Evolutionary conservation across 192 early-diverging fungal species (phyloP).

Genomic region (Coemansia sp.): DNA sequence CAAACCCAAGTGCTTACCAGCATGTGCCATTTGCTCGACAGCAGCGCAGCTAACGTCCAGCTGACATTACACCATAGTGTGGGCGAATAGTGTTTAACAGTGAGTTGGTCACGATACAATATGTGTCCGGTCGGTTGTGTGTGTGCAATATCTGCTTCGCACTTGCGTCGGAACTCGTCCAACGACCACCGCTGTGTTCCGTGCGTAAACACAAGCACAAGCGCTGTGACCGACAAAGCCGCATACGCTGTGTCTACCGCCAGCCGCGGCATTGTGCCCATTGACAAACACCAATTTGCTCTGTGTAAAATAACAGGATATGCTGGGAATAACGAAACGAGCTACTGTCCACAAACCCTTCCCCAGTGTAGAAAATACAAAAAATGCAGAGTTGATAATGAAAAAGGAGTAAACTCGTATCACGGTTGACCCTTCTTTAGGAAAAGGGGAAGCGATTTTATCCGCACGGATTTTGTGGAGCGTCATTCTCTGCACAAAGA

Average conservation of each 20-base stretch:
- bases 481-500: background rate
- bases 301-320: background rate
- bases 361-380: too few species aligned
- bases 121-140: slow-evolving; percentile 14
- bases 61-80: slow-evolving; percentile 52
- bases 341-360: too few species aligned
- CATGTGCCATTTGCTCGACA: slow-evolving; percentile 55
- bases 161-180: slow-evolving; percentile 49
- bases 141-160: slow-evolving; percentile 42
- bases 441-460: background rate
- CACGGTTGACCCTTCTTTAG: too few species aligned
- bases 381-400: too few species aligned
- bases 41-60: slow-evolving; percentile 40
- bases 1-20: slow-evolving; percentile 26
- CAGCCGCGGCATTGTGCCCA: slow-evolving; percentile 22
- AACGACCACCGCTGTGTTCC: slow-evolving; percentile 32
- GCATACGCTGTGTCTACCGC: slow-evolving; percentile 47
- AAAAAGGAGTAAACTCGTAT: too few species aligned
- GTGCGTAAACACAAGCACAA: slow-evolving; percentile 34
- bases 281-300: background rate
- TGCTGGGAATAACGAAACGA: too few species aligned
- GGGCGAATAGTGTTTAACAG: slow-evolving; percentile 45
- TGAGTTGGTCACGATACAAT: slow-evolving; percentile 45
- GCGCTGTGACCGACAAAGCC: slow-evolving; percentile 26
- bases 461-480: background rate